phyloP scores from a whole-genome alignment of 192 early-diverging fungal species.

The Coemansia sp. region DNA sequence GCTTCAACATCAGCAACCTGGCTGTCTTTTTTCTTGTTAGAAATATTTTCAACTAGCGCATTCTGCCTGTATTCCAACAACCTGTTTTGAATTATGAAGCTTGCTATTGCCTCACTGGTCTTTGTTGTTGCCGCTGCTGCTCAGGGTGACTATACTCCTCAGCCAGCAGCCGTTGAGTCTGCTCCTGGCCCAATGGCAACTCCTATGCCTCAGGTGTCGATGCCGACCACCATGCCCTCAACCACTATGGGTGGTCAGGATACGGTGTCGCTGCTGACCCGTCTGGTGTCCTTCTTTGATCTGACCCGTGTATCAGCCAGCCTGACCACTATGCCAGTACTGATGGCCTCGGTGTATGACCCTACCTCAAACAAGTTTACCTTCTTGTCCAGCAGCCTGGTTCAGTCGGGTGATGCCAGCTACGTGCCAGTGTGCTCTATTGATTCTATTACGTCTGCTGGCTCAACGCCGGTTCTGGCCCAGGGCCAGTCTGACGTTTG shows the following conservation, averaged over 20 bases:
- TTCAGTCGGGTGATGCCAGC: background rate
- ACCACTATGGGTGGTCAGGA: background rate
- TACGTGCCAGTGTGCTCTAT: background rate
- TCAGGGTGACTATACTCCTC: background rate
- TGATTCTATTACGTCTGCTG: background rate
- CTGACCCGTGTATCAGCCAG: background rate
- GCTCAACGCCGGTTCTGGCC: background rate
- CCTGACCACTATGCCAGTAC: background rate
- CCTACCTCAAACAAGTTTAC: background rate
- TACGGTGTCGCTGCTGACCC: background rate
- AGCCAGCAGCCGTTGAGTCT: background rate
- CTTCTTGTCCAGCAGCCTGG: background rate
- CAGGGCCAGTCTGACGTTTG: background rate
- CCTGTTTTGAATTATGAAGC: background rate
- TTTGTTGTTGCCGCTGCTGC: background rate
- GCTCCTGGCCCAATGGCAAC: background rate
- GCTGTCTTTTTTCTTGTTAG: background rate
- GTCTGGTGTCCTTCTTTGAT: background rate
- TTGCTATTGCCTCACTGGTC: background rate
- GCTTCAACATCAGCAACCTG: background rate
- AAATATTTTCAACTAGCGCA: background rate
- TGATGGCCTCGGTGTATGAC: background rate
- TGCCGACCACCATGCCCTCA: background rate
- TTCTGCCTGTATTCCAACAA: background rate
- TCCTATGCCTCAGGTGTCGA: background rate